Conservation (phyloP, 2,329 filamentous ascomycete genomes). For the Monosporascus sp. region DNA sequence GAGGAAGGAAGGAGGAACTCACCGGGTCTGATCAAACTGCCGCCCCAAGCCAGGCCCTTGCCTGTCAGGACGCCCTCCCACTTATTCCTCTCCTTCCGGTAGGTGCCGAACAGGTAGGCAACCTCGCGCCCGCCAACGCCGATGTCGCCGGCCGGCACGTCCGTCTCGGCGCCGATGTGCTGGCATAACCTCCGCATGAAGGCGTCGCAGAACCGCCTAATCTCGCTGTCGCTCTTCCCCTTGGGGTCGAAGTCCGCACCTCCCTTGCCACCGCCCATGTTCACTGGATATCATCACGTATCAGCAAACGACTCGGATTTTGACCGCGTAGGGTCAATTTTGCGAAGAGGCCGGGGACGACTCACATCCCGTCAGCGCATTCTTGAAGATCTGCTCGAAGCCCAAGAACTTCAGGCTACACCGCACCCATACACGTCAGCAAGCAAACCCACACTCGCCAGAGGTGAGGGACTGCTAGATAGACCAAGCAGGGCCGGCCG, state of each 20-base stretch:
- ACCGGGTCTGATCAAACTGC: conserved; percentile 80
- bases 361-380: conserved; percentile 90
- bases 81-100: conserved; percentile 80
- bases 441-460: not conserved
- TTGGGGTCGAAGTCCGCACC: conserved; percentile 98
- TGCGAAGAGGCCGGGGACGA: conserved; percentile 18
- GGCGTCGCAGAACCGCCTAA: conserved; percentile 89
- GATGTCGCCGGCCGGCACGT: conserved; percentile 95
- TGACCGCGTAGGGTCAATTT: not conserved
- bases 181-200: conserved; percentile 96
- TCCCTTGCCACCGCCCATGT: conserved; percentile 96
- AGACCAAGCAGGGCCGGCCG: too few relatives aligned
- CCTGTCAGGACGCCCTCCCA: conserved; percentile 97
- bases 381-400: conserved; percentile 99
- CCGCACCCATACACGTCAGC: conserved; percentile 32
- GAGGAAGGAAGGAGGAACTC: conserved; percentile 11
- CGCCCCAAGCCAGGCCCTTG: conserved; percentile 91
- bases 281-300: conserved; percentile 45
- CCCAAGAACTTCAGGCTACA: conserved; percentile 85
- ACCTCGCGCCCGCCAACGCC: conserved; percentile 90
- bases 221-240: conserved; percentile 96
- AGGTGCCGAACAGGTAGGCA: conserved; percentile 90
- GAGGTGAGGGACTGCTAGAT: too few relatives aligned
- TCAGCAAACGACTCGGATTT: conserved; percentile 15
- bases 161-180: conserved; percentile 94